These are phyloP conservation scores for Neoboletus brunneissimus DNA, from an alignment of 768 basidiomycete genomes.

Conservation along the genomic window DNA sequence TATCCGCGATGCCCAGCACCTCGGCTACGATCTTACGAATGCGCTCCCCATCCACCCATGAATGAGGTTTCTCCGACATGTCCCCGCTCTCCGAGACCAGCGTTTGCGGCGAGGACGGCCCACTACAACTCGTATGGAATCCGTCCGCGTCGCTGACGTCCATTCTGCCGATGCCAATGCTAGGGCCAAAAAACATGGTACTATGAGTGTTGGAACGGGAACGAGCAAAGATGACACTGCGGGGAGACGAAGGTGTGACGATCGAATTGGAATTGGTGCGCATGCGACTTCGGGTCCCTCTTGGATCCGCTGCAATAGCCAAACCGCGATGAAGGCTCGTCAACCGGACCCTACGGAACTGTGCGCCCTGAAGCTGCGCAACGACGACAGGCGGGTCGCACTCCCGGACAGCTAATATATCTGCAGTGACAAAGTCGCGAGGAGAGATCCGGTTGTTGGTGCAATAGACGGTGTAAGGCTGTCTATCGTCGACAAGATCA, in stretches of 20 bases:
- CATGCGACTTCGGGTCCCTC: conserved; percentile 4
- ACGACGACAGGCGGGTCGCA: conserved; percentile 42
- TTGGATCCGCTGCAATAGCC: conserved; percentile 30
- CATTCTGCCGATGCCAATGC: conserved; percentile 5
- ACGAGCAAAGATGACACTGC: conserved; percentile 28
- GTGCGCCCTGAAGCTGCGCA: conserved; percentile 54
- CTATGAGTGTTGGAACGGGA: conserved; percentile 28
- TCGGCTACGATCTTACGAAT: conserved; percentile 42
- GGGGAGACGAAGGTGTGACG: conserved; percentile 23
- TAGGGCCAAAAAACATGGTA: conserved; percentile 3
- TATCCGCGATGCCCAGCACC: conserved; percentile 38
- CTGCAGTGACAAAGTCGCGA: conserved; percentile 45
- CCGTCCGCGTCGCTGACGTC: conserved; percentile 6
- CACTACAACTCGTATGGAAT: conserved; percentile 13
- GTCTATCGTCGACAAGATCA: conserved; percentile 38
- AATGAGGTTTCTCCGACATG: background rate
- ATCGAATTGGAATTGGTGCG: conserved; percentile 32
- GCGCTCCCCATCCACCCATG: conserved; percentile 7
- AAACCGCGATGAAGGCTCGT: conserved; percentile 47
- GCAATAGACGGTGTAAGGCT: conserved; percentile 52
- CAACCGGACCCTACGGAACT: conserved; percentile 56
- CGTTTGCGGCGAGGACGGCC: conserved; percentile 38
- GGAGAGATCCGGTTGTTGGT: conserved; percentile 42
- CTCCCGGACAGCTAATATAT: conserved; percentile 49
- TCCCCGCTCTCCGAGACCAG: conserved; percentile 34